phyloP scores from a whole-genome alignment of 2,329 filamentous ascomycete genomes.

The Aspergillus awamori region DNA sequence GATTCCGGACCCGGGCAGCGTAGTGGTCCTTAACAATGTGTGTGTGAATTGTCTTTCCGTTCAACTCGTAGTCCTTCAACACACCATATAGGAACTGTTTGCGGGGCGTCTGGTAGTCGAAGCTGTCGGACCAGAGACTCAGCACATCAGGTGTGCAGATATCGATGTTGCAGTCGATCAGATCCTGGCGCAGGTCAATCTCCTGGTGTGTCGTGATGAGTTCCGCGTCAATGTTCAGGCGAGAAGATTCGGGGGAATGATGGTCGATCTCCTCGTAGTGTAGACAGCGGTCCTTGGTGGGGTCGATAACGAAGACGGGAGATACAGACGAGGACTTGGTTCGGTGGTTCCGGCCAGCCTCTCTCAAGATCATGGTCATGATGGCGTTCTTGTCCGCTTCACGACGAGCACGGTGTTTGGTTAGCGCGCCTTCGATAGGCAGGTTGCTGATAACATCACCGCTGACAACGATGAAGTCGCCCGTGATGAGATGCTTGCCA shows the following conservation, averaged over 20 bases:
- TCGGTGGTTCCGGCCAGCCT: conserved; percentile 73
- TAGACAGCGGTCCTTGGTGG: conserved; percentile 75
- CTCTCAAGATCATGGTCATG: conserved; percentile 91
- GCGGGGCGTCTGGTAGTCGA: conserved; percentile 89
- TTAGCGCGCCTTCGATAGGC: conserved; percentile 75
- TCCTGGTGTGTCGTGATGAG: conserved; percentile 74
- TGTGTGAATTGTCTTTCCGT: conserved; percentile 94
- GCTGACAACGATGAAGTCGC: conserved; percentile 90
- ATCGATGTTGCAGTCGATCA: conserved; percentile 93
- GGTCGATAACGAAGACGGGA: conserved; percentile 85
- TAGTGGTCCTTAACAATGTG: conserved; percentile 84
- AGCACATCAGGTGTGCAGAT: conserved; percentile 97
- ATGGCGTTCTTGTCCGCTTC: conserved; percentile 89
- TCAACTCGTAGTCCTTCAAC: conserved; percentile 93
- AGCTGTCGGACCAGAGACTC: conserved; percentile 94
- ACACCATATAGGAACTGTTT: conserved; percentile 90
- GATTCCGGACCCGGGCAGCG: conserved; percentile 79
- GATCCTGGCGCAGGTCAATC: conserved; percentile 80
- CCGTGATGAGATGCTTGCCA: conserved; percentile 77
- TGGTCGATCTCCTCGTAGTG: conserved; percentile 92
- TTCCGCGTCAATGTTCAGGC: conserved; percentile 73
- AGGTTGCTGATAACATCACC: conserved; percentile 92
- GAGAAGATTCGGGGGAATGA: conserved; percentile 54
- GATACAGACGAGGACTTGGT: conserved; percentile 75
- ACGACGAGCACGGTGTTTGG: conserved; percentile 77